A percentile compares a stretch with the other conserved stretches of the same genome.
phyloP scores from a whole-genome alignment of 2,329 filamentous ascomycete species.

The Diaporthe sp. region DNA sequence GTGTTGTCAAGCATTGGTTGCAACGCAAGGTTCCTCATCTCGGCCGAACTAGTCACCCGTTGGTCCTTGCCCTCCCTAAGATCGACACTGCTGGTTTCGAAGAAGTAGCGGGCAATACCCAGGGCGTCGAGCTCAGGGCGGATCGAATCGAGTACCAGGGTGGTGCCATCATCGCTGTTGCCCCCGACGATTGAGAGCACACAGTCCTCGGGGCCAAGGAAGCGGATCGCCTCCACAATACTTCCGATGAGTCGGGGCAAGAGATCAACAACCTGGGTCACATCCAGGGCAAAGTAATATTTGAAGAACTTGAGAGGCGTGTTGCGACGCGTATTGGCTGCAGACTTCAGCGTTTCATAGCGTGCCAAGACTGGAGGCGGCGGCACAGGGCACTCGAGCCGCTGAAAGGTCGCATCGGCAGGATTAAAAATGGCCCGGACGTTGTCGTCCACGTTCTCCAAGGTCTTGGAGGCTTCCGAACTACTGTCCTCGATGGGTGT shows the following conservation, averaged over 20 bases:
- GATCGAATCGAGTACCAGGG: conserved; percentile 58
- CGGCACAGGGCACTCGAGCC: conserved; percentile 30
- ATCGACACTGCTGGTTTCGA: conserved; percentile 53
- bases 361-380: conserved; percentile 19
- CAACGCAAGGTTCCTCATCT: conserved; percentile 64
- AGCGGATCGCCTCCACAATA: conserved; percentile 53
- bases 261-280: conserved; percentile 53
- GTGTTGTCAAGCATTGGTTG: conserved; percentile 52
- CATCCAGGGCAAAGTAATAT: conserved; percentile 63
- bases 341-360: conserved; percentile 20
- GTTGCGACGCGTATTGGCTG: background rate
- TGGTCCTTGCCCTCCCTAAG: conserved; percentile 48
- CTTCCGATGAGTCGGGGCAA: conserved; percentile 58
- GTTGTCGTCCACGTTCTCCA: conserved; percentile 1
- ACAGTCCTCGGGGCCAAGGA: conserved; percentile 54
- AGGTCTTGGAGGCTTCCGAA: background rate
- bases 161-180: conserved; percentile 57
- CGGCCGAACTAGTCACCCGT: conserved; percentile 59
- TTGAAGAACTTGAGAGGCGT: conserved; percentile 28
- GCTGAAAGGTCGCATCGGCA: conserved; percentile 14
- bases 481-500: background rate
- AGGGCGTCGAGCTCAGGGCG: conserved; percentile 49
- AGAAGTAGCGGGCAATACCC: conserved; percentile 54
- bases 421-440: conserved; percentile 27
- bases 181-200: conserved; percentile 57